Percentiles rank a stretch among this genome's conserved stretches.
These are phyloP conservation scores for Vachellia pachyceras DNA, from an alignment of 306 rosid species.

Conservation along the genomic window DNA sequence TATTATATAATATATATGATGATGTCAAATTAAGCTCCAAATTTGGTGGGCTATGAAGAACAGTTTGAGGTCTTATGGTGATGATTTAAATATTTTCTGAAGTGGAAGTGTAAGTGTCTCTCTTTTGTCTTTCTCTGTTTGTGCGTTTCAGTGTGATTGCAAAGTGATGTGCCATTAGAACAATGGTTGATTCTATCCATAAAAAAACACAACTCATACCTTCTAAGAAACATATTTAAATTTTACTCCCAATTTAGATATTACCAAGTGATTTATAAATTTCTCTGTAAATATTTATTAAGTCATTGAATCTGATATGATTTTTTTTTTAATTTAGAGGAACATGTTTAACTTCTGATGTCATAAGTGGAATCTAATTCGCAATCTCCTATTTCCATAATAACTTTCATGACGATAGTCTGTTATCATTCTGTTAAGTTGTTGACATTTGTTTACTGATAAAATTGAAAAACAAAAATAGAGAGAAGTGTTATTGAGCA, in stretches of 20 bases:
- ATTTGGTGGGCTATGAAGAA: constrained; percentile 17
- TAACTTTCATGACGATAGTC: too few relatives aligned
- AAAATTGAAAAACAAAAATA: too few relatives aligned
- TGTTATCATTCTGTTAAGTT: too few relatives aligned
- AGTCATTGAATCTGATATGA: too few relatives aligned
- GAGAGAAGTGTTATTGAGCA: constrained; percentile 28
- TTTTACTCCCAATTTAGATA: background rate
- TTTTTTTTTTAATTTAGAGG: too few relatives aligned
- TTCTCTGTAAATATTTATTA: too few relatives aligned
- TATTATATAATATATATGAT: too few relatives aligned
- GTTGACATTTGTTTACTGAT: too few relatives aligned
- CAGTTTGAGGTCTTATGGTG: constrained; percentile 19
- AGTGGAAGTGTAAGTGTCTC: constrained; percentile 44
- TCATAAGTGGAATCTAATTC: too few relatives aligned
- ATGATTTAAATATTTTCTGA: constrained; percentile 16
- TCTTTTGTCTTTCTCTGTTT: constrained; percentile 6
- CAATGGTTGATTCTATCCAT: background rate
- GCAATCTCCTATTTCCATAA: too few relatives aligned
- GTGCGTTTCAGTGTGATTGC: constrained; percentile 21
- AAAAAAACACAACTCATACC: background rate
- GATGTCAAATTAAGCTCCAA: constrained; percentile 38
- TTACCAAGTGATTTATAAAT: too few relatives aligned
- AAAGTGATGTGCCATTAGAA: background rate
- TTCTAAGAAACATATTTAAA: background rate
- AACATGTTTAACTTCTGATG: too few relatives aligned